Base-by-base conservation (phyloP, 192 early-diverging fungal genomes). In the Entophlyctis luteolus region DNA sequence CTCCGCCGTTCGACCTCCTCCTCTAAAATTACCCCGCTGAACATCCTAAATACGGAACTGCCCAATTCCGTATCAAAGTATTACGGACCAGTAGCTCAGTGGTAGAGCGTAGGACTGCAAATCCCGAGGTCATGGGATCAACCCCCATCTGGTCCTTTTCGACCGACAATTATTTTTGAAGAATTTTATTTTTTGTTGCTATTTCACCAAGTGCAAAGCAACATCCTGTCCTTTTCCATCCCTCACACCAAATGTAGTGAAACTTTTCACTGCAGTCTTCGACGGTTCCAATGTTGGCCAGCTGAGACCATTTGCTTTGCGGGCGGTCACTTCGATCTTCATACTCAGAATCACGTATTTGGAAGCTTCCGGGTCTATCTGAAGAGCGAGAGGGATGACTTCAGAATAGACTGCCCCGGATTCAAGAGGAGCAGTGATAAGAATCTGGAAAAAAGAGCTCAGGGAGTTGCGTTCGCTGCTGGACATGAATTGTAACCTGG, bases 291-390 rank as follows among this genome's bases (percentile, higher is more conserved):
- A 73, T 20, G 87, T 75, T 29, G 90, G 83, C 93, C 93, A 95
- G 32, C 85, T 88, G 34, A 93, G 81, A 28, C 91, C 92, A 68
- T 89, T 91, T 1, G 79, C 82, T 77, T 99, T 99, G 73, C 90
- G 91, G 66, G 97, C 59, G 49, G 78, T 83, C 37, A 99, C 84
- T 80, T 98, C 95, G 62, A 99, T 87, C 81, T 99, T 99, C 39
- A 95, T 99, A 23, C 88, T 88, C 20, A 99, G 74, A 2, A 98
- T 75, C 59, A 89, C 86, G 63, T 71, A 95, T 48, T 83, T 73
- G 59, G 83, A 87, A 66, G 87, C 84, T 6, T 55, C 81, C 4
- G 91, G 86, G 37, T 88, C 84, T 60, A 98, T 95, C 2, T 78
- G 80, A 74, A 83, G 85, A 55, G 85, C 89, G 22, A 99, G 82